Base-by-base conservation (phyloP, 768 basidiomycete genomes). In the Tylopilus rubrobrunneus region DNA sequence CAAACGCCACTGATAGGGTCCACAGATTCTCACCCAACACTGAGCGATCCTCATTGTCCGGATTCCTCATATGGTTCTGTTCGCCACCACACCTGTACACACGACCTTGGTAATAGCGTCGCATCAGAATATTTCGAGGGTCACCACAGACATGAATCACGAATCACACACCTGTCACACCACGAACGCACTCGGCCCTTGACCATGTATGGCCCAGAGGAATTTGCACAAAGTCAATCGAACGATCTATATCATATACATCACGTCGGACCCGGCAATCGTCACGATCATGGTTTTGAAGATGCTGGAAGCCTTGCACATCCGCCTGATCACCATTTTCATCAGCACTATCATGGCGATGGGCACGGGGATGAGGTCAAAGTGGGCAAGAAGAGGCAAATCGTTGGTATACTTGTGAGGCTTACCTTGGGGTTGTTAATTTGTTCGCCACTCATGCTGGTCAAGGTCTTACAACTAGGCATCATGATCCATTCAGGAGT, bases 401-500 rank as follows among this genome's bases (percentile, higher is more conserved):
- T 92, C 41, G 78, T 92, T 46, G 85, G 89, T 3, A 85, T 90
- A 51, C 72, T 92, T 33, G 89, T 89, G 36, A 63, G 67, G 6
- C 19, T 41, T 43, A 42, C 4, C 6, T 28, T 44, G 4, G 10
- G 25, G 6, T 27, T 10, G 1, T 28, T 9, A 5, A 36, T 21
- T 7, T 47, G 31, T 19, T 34, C 31, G 14, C 14, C 29, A 31
- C 46, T 62, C n/a, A 56, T 43, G 11, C 7, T 4, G 8, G 29
- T 29, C 44, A 48, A 91, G 89, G 83, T 89, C 31, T 73, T 95
- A 34, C 87, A 95, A 79, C 63, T 87, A 2, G 83, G 92, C 44
- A 89, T 95, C 61, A 87, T 94, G 89, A 77, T 94, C 46, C 83
- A 93, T 64, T 86, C 90, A 3, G 65, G 92, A 44, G 81, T 92